Base-by-base conservation (phyloP, 805 yeast genomes). In the Schwanniomyces pseudopolymorphus region DNA sequence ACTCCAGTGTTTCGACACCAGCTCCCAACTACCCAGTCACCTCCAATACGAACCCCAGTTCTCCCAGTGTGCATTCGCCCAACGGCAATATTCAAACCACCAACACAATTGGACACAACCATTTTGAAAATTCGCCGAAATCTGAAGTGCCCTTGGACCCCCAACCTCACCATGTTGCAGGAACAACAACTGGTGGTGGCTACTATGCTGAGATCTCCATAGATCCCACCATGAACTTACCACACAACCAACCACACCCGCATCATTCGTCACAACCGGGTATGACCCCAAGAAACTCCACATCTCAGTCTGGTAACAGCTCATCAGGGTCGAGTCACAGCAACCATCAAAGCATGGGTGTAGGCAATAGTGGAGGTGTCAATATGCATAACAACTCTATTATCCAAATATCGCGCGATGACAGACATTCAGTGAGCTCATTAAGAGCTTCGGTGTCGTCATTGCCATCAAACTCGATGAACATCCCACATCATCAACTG, bases 151-250 rank as follows among this genome's bases (percentile, higher is more conserved):
- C 41, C 5, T 42, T 39, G 24, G 44, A 43, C 19, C 50, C 40
- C 14, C 49, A 36, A 27, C 44, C 39, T 26, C 46, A 39, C 14
- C 43, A 39, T 22, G 42, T 25, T 35, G 42, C 45, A 11, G 48
- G 40, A 19, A 28, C 50, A 19, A 35, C 31, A 14, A 20, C 48
- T 16, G 39, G 48, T 47, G 43, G 43, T 11, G 45, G 77, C 4
- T 72, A 72, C 54, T 72, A 72, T 52, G 70, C 73, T 20, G 77
- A 72, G 26, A 69, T 71, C 25, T 61, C 69, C 28, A 67, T 71
- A 10, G 77, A 72, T 51, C 77, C 76, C 3, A 71, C 76, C 13
- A 71, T 70, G 74, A 72, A 72, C 56, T 55, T 72, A 51, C 77
- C 77, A 5, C 76, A 72, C 49, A 67, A 70, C 56, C 66, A 62